Evolutionary conservation across 2,329 filamentous ascomycete species (phyloP), one percentile per base, ranked within the genome.

Genomic region (Cytospora leucostoma): DNA sequence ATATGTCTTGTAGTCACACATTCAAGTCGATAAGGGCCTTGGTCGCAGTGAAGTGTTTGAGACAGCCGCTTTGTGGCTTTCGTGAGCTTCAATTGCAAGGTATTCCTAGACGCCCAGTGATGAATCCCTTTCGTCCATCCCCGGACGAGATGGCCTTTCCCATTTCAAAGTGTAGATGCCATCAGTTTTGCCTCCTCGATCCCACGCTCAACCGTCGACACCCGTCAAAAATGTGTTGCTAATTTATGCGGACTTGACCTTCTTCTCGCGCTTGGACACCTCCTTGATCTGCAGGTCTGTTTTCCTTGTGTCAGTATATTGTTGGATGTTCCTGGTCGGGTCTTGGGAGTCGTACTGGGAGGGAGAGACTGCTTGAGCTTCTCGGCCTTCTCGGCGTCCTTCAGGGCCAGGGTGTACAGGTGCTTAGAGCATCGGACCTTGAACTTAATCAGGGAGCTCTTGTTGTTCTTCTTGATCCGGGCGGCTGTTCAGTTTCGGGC

Each of bases 281-380:
- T 84, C 82, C 74, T 80, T 80, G 75, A 84, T 80, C 70, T 77
- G 75, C 75, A 84, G 76, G 74, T 77, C 81, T 84, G 68, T 70
- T 70, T 67, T 47, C 37, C 50, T 37, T 68, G 69, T 69, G 67
- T 70, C 68, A 65, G 68, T 82, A 78, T 82, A 4, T 35, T 50
- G 61, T 27, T 17, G 13, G 27, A 13, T 12, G 19, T 19, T 61
- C 38, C 51, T 10, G 37, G 13, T 27, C 40, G 59, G 21, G 27
- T 50, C 51, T 55, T 51, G 33, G 50, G 33, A 49, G 63, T 83
- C 92, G 76, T 93, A 99, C 95, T 91, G 75, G 95, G 96, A 76
- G 95, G 96, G 70, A 99, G 87, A 80, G 88, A 93, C 88, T 98
- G 94, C 93, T 97, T 98, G 74, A 99, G 89, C 91, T 99, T 99